Conservation (phyloP, 352 stramenopile species). For the Globisporangium abappressorium region DNA sequence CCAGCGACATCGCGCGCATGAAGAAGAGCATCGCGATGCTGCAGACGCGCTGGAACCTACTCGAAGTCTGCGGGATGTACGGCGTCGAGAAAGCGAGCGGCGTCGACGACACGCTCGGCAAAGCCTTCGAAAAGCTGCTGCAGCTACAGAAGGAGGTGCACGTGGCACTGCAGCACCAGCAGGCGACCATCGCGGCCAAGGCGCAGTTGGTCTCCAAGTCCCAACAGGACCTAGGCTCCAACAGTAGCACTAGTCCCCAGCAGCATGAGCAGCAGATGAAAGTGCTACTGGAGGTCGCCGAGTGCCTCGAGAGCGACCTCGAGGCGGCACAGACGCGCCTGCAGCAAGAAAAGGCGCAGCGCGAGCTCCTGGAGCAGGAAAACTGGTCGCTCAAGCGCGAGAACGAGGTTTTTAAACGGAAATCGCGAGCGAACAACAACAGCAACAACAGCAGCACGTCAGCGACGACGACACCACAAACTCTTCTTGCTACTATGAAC, state of each 20-base stretch:
- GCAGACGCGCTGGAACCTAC: constrained; percentile 44
- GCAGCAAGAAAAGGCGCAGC: constrained; percentile 44
- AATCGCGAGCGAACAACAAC: background rate
- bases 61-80: constrained; percentile 52
- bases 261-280: constrained; percentile 41
- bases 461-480: background rate
- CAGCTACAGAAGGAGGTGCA: constrained; percentile 52
- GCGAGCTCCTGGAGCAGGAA: constrained; percentile 45
- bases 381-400: constrained; percentile 41
- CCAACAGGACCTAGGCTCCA: background rate
- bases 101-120: constrained; percentile 32
- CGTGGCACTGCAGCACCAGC: constrained; percentile 32
- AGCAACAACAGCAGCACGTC: background rate
- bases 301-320: constrained; percentile 58
- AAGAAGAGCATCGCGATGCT: constrained; percentile 25
- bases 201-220: background rate
- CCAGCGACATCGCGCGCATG: constrained; percentile 6
- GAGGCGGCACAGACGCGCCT: constrained; percentile 40
- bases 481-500: background rate
- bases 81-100: constrained; percentile 34
- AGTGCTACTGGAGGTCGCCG: constrained; percentile 59
- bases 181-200: constrained; percentile 14
- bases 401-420: constrained; percentile 20
- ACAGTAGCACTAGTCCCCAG: background rate
- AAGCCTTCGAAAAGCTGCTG: constrained; percentile 35